Percentiles rank a stretch among this genome's conserved stretches.
These are phyloP conservation scores for Gracilaria domingensis DNA, from an alignment of 23 red algal species.

Conservation along the genomic window DNA sequence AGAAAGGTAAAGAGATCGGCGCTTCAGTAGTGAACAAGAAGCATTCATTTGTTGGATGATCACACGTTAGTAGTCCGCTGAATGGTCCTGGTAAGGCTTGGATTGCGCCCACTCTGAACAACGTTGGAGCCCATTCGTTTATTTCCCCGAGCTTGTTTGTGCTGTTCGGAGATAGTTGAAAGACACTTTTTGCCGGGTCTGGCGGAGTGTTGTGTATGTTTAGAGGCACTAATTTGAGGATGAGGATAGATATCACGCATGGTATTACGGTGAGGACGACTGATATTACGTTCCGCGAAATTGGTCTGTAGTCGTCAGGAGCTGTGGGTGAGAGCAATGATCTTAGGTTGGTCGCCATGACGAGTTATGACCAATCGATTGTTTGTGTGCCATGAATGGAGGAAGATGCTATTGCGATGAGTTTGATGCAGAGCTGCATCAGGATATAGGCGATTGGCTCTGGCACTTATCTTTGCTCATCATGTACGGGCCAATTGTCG, in stretches of 20 bases:
- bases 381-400: neutral
- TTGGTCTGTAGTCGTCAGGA: slow-evolving; percentile 14
- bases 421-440: neutral
- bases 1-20: neutral
- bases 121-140: neutral
- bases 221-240: neutral
- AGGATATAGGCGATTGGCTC: neutral
- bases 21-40: neutral
- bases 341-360: neutral
- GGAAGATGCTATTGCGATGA: neutral
- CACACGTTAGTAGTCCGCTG: neutral
- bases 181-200: neutral
- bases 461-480: neutral
- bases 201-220: neutral
- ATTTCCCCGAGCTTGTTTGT: neutral
- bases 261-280: neutral
- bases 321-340: neutral
- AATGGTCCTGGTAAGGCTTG: neutral
- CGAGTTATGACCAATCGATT: neutral
- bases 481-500: neutral
- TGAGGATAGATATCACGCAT: neutral
- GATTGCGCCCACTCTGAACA: neutral
- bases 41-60: slow-evolving; percentile 23
- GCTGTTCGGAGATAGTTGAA: slow-evolving; percentile 1
- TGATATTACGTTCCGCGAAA: slow-evolving; percentile 5